phyloP scores from a whole-genome alignment of 768 basidiomycete genomes.

The Naematelia aurantialba region DNA sequence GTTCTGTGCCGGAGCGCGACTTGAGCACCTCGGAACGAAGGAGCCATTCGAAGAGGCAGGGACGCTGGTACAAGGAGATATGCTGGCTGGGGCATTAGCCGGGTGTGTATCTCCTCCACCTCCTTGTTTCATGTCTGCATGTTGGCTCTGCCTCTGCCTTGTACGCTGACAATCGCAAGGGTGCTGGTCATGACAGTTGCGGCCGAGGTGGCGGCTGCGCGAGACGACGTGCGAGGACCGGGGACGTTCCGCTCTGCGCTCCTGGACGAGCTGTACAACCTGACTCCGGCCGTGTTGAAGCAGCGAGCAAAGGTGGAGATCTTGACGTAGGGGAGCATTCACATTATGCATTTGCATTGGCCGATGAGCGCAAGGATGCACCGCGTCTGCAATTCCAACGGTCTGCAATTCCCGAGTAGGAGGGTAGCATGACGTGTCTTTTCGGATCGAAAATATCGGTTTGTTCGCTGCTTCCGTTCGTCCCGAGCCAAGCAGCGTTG shows the following conservation, averaged over 20 bases:
- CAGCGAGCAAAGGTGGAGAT: constrained; percentile 46
- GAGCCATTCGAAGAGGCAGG: constrained; percentile 34
- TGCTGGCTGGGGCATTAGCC: constrained; percentile 69
- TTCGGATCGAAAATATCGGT: not conserved
- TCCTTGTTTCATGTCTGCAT: too few species aligned
- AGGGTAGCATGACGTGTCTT: not conserved
- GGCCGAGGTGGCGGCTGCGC: constrained; percentile 59
- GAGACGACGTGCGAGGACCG: constrained; percentile 58
- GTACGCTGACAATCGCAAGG: constrained; percentile 48
- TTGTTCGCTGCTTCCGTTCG: too few species aligned
- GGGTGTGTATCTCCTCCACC: constrained; percentile 57
- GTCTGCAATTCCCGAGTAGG: too few species aligned
- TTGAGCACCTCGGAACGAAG: constrained; percentile 49
- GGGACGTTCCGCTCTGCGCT: constrained; percentile 65
- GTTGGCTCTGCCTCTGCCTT: too few species aligned
- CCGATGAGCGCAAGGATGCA: too few species aligned
- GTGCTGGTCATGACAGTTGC: constrained; percentile 62
- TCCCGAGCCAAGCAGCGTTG: too few species aligned
- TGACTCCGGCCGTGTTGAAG: constrained; percentile 46
- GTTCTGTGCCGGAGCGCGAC: constrained; percentile 68
- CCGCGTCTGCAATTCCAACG: too few species aligned
- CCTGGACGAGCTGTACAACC: constrained; percentile 59
- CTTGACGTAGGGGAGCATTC: constrained; percentile 5
- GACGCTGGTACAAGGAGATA: constrained; percentile 67
- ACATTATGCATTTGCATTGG: too few species aligned